phyloP scores from a whole-genome alignment of 257 asterid genomes.

The Solanum megistacrolobum region DNA sequence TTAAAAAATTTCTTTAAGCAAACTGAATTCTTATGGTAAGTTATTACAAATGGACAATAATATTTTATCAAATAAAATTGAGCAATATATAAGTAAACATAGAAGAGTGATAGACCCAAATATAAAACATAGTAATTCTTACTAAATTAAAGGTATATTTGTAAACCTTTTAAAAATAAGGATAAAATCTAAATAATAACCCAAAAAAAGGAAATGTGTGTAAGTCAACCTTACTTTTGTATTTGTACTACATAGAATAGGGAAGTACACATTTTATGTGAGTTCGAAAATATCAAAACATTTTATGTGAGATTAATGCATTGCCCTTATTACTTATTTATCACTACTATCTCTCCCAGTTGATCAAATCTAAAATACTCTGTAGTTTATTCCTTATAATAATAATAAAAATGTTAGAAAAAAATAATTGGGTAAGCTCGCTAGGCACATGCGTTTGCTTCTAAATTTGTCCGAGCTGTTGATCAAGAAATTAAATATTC shows the following conservation, averaged over 20 bases:
- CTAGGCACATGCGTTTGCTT: neutral
- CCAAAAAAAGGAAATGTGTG: neutral
- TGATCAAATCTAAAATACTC: neutral
- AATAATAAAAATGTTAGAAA: neutral
- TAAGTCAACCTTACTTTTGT: neutral
- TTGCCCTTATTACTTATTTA: neutral
- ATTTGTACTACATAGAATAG: neutral
- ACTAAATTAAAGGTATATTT: too few relatives aligned
- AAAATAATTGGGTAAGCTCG: neutral
- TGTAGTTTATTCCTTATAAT: neutral
- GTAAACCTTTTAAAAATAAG: too few relatives aligned
- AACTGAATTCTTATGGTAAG: neutral
- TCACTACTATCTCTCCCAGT: too few relatives aligned
- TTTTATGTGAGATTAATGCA: neutral
- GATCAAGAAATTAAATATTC: neutral
- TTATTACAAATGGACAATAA: too few relatives aligned
- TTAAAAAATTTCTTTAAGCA: neutral
- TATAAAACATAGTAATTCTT: neutral
- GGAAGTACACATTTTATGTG: neutral
- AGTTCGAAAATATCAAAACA: too few relatives aligned
- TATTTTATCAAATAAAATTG: neutral
- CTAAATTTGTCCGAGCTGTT: neutral
- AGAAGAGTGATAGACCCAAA: neutral
- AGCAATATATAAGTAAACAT: neutral
- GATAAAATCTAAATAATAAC: neutral